Evolutionary conservation across 371 early-diverging fungal genomes (phyloP).

Genomic region (Mucor circinelloides): DNA sequence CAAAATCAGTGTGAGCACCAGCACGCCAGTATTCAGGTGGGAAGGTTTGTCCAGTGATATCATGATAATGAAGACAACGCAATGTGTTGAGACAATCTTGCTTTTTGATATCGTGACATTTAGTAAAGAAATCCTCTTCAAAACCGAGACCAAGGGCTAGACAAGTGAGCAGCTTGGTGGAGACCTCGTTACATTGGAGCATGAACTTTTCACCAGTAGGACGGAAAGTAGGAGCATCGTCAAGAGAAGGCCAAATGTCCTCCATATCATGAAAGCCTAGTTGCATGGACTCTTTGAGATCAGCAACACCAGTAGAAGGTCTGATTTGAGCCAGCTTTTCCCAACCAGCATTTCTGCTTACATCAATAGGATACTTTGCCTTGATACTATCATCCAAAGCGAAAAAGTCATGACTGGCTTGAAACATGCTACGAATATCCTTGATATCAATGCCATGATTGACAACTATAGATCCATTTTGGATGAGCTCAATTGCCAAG

Average conservation of each 20-base stretch:
- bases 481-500: neutral
- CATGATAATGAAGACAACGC: conserved; percentile 36
- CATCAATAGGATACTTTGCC: conserved; percentile 31
- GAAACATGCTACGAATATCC: conserved; percentile 34
- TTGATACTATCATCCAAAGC: conserved; percentile 33
- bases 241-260: conserved; percentile 33
- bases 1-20: conserved; percentile 41
- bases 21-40: conserved; percentile 44
- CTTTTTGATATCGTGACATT: conserved; percentile 29
- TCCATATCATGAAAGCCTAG: conserved; percentile 35
- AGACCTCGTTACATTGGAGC: conserved; percentile 34
- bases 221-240: conserved; percentile 36
- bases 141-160: conserved; percentile 36
- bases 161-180: conserved; percentile 27
- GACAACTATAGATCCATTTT: conserved; percentile 16
- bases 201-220: conserved; percentile 24
- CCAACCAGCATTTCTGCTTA: conserved; percentile 39
- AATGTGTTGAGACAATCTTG: conserved; percentile 33
- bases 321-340: conserved; percentile 39
- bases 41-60: conserved; percentile 33
- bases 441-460: conserved; percentile 35
- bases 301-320: conserved; percentile 39
- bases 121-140: conserved; percentile 33
- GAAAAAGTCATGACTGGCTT: conserved; percentile 33
- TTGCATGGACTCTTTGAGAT: conserved; percentile 40